Conservation (phyloP, 176 grass and related monocot genomes). For the Poa pratensis region DNA sequence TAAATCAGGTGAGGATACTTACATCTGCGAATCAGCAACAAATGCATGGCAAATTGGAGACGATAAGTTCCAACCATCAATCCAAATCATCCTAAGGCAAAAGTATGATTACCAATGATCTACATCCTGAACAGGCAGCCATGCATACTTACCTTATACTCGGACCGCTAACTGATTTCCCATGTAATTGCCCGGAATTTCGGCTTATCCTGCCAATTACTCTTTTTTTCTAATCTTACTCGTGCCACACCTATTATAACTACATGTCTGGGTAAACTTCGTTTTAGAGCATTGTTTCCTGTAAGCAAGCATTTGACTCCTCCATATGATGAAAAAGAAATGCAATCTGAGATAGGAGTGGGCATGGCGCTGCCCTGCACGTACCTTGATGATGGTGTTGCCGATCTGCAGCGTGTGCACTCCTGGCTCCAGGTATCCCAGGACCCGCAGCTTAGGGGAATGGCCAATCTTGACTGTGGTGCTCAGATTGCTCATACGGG, state of each 20-base stretch:
- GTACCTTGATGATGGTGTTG: conserved; percentile 10
- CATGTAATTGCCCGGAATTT: not conserved
- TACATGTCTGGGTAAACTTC: not conserved
- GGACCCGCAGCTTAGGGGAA: not conserved
- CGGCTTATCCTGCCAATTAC: not conserved
- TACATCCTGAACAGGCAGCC: not conserved
- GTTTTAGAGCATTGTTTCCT: conserved; percentile 2
- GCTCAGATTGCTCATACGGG: not conserved
- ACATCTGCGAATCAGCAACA: not conserved
- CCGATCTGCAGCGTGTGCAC: not conserved
- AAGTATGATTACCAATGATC: conserved; percentile 1
- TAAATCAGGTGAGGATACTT: not conserved
- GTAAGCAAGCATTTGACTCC: not conserved
- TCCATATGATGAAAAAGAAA: not conserved
- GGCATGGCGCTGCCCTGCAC: not conserved
- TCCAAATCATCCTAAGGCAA: not conserved
- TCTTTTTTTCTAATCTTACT: not conserved
- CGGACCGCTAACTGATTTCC: not conserved
- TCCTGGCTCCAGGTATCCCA: conserved; percentile 11
- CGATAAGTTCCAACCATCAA: conserved; percentile 12
- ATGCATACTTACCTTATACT: not conserved
- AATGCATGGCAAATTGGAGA: not conserved
- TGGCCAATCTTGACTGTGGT: conserved; percentile 30
- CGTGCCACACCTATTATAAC: not conserved
- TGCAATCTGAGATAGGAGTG: not conserved